Evolutionary conservation across 2,329 filamentous ascomycete species (phyloP).

Genomic region (Rosellinia necatrix): DNA sequence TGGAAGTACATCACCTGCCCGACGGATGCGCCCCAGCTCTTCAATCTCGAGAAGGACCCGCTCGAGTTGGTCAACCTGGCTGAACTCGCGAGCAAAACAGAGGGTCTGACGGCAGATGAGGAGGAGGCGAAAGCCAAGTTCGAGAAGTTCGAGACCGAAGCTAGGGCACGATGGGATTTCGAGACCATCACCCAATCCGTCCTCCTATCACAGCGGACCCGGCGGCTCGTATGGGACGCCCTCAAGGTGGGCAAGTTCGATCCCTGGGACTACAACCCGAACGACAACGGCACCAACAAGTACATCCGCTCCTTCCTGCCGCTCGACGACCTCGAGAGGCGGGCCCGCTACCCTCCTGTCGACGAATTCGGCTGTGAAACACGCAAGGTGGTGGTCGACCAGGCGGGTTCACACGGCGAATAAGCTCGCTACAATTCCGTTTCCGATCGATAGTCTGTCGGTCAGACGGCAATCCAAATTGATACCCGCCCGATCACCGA

Average conservation of each 20-base stretch:
- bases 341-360: conserved; percentile 72
- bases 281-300: conserved; percentile 70
- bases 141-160: conserved; percentile 74
- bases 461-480: background rate
- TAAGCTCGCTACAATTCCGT: conserved; percentile 33
- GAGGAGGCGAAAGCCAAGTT: conserved; percentile 56
- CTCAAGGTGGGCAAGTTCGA: conserved; percentile 76
- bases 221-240: conserved; percentile 79
- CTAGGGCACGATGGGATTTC: conserved; percentile 79
- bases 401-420: conserved; percentile 51
- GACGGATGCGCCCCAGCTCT: conserved; percentile 82
- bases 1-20: conserved; percentile 94
- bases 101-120: conserved; percentile 47
- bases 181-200: conserved; percentile 75
- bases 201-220: conserved; percentile 75
- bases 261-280: conserved; percentile 84
- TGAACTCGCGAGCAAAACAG: conserved; percentile 47
- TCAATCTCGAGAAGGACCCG: conserved; percentile 76
- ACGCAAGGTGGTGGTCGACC: conserved; percentile 46
- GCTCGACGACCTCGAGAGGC: conserved; percentile 78
- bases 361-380: conserved; percentile 59
- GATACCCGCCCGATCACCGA: too few species aligned
- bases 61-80: conserved; percentile 76
- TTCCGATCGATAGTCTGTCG: background rate
- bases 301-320: conserved; percentile 84